Evolutionary conservation across 139 green algal species (phyloP).

Genomic region (Chlamydomonas eustigma): DNA sequence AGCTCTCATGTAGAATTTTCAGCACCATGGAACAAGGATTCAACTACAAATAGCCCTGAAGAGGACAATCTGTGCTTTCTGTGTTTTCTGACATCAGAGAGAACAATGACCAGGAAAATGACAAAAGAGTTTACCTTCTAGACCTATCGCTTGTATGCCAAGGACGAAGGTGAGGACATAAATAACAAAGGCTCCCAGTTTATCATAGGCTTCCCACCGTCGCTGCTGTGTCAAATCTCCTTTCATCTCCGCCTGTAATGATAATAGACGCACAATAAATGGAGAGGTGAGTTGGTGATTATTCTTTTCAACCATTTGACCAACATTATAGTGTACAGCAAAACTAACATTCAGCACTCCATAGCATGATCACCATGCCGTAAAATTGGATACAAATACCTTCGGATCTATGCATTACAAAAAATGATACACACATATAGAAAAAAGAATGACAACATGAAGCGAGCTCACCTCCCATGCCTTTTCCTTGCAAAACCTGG

Average conservation of each 20-base stretch:
- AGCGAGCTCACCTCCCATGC: constrained; percentile 49
- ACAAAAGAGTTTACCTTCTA: constrained; percentile 35
- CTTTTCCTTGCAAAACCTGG: constrained; percentile 66
- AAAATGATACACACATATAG: not conserved
- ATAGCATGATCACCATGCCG: too few species aligned
- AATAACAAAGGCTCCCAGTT: constrained; percentile 54
- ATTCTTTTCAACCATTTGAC: too few species aligned
- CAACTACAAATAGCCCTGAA: not conserved
- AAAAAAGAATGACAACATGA: not conserved
- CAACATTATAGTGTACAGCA: not conserved
- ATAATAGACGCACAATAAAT: not conserved
- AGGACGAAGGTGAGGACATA: constrained; percentile 49
- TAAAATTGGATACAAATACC: too few species aligned
- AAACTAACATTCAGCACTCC: not conserved
- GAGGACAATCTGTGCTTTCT: too few species aligned
- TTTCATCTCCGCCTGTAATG: constrained; percentile 62
- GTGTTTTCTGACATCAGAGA: not conserved
- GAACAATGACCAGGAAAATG: not conserved
- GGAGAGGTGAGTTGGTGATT: too few species aligned
- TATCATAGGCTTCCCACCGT: constrained; percentile 64
- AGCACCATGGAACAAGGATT: not conserved
- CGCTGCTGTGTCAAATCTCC: constrained; percentile 75
- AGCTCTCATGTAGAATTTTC: too few species aligned
- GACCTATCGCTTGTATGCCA: constrained; percentile 48
- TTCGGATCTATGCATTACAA: too few species aligned